These are phyloP conservation scores for Coriaria nepalensis DNA, from an alignment of 306 rosid species.

Conservation along the genomic window DNA sequence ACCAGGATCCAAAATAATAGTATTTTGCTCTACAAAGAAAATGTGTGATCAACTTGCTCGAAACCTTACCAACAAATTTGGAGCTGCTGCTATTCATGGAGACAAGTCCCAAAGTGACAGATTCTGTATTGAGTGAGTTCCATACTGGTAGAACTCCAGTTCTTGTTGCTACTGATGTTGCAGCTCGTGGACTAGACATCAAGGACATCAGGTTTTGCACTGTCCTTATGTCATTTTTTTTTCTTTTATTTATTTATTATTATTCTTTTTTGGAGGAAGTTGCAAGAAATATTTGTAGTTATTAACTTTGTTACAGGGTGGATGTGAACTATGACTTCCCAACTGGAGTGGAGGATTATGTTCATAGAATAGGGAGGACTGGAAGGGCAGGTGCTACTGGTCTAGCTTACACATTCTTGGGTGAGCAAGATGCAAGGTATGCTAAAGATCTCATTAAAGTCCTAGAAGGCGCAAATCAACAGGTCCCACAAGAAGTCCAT, in stretches of 20 bases:
- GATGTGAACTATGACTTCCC: conserved; percentile 96
- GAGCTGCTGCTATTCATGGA: conserved; percentile 97
- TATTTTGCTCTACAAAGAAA: conserved; percentile 94
- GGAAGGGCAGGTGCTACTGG: conserved; percentile 99
- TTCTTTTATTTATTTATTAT: conserved; percentile 1
- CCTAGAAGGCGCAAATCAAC: conserved; percentile 94
- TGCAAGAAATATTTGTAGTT: neutral
- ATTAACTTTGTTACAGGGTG: conserved; percentile 40
- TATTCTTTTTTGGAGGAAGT: neutral
- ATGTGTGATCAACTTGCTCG: conserved; percentile 99
- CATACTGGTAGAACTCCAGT: conserved; percentile 81
- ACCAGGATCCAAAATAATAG: conserved; percentile 79
- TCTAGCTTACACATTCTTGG: conserved; percentile 78
- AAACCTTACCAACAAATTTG: conserved; percentile 81
- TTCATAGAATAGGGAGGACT: conserved; percentile 97
- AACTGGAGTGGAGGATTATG: conserved; percentile 99
- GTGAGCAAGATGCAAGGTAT: conserved; percentile 87
- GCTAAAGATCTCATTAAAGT: conserved; percentile 87
- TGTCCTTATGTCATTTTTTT: conserved; percentile 1
- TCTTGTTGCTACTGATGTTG: conserved; percentile 98
- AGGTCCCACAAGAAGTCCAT: conserved; percentile 71
- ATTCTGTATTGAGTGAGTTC: conserved; percentile 73
- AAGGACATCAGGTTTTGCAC: conserved; percentile 80
- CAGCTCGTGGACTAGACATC: conserved; percentile 89
- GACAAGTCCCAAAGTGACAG: conserved; percentile 97